Conservation (phyloP, 2,329 filamentous ascomycete genomes). For the Sphaerostilbella broomeana region DNA sequence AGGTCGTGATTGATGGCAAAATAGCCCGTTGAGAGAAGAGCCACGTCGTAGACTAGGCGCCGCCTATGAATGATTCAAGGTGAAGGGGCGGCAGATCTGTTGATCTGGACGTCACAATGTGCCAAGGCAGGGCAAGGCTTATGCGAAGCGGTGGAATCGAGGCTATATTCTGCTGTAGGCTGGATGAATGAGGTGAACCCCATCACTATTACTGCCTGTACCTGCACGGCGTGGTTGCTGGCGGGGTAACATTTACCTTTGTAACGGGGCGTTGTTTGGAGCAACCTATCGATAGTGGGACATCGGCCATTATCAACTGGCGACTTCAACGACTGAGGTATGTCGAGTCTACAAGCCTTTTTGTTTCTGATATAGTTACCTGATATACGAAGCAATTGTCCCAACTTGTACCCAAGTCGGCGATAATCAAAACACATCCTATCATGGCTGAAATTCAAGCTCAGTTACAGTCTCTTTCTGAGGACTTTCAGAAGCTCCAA, state of each 20-base stretch:
- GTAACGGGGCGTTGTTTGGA: constrained; percentile 11
- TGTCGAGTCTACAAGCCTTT: not conserved
- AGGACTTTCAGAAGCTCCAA: constrained; percentile 83
- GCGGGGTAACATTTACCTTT: constrained; percentile 14
- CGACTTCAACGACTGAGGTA: constrained; percentile 4
- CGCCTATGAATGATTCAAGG: not conserved
- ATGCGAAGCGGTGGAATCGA: constrained; percentile 6
- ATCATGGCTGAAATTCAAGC: constrained; percentile 68
- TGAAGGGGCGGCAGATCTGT: not conserved
- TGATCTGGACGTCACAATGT: constrained; percentile 1
- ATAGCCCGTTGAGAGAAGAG: not conserved
- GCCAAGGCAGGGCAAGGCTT: not conserved
- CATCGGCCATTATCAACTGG: constrained; percentile 5
- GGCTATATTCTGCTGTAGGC: constrained; percentile 1
- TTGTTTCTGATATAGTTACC: too few species aligned
- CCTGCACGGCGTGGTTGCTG: constrained; percentile 9
- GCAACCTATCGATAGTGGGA: constrained; percentile 11
- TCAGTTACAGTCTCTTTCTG: constrained; percentile 72
- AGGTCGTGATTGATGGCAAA: constrained; percentile 2
- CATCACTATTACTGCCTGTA: constrained; percentile 6
- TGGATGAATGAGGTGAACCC: not conserved
- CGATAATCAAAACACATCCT: too few species aligned
- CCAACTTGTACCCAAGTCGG: too few species aligned
- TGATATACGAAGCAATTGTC: too few species aligned
- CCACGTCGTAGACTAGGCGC: not conserved